Percentiles rank a stretch among this genome's conserved stretches.
Conservation (phyloP, 768 basidiomycete genomes). For the Suillus discolor region DNA sequence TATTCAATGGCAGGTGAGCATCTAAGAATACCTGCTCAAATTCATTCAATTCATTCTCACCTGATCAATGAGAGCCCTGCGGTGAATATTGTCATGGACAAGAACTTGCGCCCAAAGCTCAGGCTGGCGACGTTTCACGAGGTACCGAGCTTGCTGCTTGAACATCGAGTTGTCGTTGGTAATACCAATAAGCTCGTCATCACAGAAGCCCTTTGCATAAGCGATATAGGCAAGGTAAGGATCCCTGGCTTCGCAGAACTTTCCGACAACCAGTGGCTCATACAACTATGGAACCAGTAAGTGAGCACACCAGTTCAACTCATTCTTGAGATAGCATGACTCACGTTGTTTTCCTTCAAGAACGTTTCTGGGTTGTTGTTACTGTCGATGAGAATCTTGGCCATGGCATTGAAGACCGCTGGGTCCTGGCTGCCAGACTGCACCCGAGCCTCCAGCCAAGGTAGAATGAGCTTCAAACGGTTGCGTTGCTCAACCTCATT, state of each 20-base stretch:
- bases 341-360: constrained; percentile 97
- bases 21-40: background rate
- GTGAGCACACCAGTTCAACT: constrained; percentile 9
- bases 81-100: constrained; percentile 84
- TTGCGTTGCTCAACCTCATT: constrained; percentile 97
- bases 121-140: constrained; percentile 92
- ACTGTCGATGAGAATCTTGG: constrained; percentile 98
- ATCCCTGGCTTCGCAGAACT: constrained; percentile 98
- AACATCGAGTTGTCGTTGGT: constrained; percentile 99
- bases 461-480: constrained; percentile 92
- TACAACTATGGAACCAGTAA: constrained; percentile 63
- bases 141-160: constrained; percentile 98
- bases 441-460: constrained; percentile 94
- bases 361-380: constrained; percentile 98
- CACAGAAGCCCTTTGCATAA: constrained; percentile 98
- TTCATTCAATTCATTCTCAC: constrained; percentile 37
- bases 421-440: constrained; percentile 93
- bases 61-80: constrained; percentile 93
- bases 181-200: constrained; percentile 94
- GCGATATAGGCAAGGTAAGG: constrained; percentile 99
- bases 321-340: constrained; percentile 28
- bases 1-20: constrained; percentile 31
- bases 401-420: constrained; percentile 94
- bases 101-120: constrained; percentile 98
- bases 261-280: constrained; percentile 95